Base-by-base conservation (phyloP, 345 rosid genomes). In the Citrus unshiu region DNA sequence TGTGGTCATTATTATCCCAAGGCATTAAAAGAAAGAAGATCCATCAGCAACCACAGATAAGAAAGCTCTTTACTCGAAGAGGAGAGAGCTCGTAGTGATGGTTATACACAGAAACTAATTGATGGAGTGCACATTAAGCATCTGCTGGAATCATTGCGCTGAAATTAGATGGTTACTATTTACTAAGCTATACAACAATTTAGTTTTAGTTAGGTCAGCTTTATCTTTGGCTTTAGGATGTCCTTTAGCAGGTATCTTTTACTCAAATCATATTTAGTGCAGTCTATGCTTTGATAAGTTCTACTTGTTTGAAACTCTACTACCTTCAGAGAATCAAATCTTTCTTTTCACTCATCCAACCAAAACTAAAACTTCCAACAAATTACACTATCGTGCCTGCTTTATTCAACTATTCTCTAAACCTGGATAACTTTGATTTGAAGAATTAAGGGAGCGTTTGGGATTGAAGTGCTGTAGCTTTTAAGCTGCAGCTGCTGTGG, bases 1-100 rank as follows among this genome's bases (percentile, higher is more conserved):
- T 81, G 83, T 58, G 60, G 34, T 51, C 83, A 76, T 76, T 62
- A 76, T 3, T 64, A 65, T 30, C 43, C 68, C 24, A n/a, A 19
- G 37, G 43, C 51, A 32, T 21, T 75, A 14, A 54, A 75, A 25
- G 62, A 21, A 21, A 18, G 37, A 9, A 6, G 37, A 66, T 12
- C 22, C 70, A 34, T 35, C 5, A 66, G 70, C n/a, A 39, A 12
- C n/a, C 22, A 4, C 21, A 30, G 9, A 63, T 9, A 66, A 66
- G 12, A 21, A 21, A 66, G 70, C 46, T 34, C 5, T 34, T 34
- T 65, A 34, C 14, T 8, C 5, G 0, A 34, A n/a, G 25, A 49
- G 46, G 49, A 51, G 30, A 64, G n/a, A 14, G 22, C 5, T 32
- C 14, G 3, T 24, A 30, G 9, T 49, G 18, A 43, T 46, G 25